Conservation (phyloP, 768 basidiomycete species). For the Ramaria sp. region DNA sequence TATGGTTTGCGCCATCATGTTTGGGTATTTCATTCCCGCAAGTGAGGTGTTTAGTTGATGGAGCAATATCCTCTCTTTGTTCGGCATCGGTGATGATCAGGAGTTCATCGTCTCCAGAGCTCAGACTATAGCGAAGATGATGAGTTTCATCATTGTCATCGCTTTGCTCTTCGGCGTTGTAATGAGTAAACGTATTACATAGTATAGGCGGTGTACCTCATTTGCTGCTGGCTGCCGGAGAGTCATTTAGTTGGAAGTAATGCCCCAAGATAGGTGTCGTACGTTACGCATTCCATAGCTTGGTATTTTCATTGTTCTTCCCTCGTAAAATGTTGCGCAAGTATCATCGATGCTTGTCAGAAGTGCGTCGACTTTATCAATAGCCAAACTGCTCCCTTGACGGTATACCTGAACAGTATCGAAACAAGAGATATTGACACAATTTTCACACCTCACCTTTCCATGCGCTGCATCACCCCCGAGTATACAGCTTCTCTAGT, state of each 20-base stretch:
- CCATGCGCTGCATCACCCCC: slow-evolving; percentile 62
- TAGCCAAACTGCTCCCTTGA: slow-evolving; percentile 42
- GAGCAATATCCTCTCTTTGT: not conserved
- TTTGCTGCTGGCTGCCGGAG: not conserved
- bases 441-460: slow-evolving; percentile 34
- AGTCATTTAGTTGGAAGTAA: not conserved
- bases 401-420: slow-evolving; percentile 36
- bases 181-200: not conserved
- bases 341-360: slow-evolving; percentile 6
- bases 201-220: not conserved
- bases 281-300: slow-evolving; percentile 6
- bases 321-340: slow-evolving; percentile 3
- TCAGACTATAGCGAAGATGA: not conserved
- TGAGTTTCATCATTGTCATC: slow-evolving; percentile 4
- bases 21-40: not conserved
- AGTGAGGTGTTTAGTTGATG: not conserved
- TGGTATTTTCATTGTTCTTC: slow-evolving; percentile 1
- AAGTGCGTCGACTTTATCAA: slow-evolving; percentile 6
- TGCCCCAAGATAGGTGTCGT: not conserved
- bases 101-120: not conserved
- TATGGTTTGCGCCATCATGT: not conserved
- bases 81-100: not conserved
- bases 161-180: not conserved
- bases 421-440: not conserved
- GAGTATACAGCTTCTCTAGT: slow-evolving; percentile 41